phyloP scores from a whole-genome alignment of 805 yeast genomes.

The Saccharomyces paradoxus region DNA sequence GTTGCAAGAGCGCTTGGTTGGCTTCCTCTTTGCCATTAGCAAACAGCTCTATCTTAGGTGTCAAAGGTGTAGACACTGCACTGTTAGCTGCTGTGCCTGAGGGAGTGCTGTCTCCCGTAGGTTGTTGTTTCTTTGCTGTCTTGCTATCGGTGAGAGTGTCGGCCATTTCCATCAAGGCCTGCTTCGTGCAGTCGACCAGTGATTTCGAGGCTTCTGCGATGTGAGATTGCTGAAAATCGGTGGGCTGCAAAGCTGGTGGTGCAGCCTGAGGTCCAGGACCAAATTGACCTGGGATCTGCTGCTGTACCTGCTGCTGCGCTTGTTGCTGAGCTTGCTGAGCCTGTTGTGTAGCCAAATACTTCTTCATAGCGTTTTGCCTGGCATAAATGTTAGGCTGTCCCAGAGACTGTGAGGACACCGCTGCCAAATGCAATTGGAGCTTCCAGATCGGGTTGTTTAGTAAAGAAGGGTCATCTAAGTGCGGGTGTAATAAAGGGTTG shows the following conservation, averaged over 20 bases:
- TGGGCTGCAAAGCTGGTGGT: background rate
- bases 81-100: slow-evolving; percentile 17
- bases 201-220: slow-evolving; percentile 26
- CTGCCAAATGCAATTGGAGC: slow-evolving; percentile 29
- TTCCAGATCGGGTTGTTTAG: slow-evolving; percentile 31
- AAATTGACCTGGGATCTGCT: slow-evolving; percentile 2
- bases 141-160: slow-evolving; percentile 5
- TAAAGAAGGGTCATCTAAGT: slow-evolving; percentile 26
- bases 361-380: slow-evolving; percentile 32
- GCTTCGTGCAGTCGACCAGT: slow-evolving; percentile 28
- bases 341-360: slow-evolving; percentile 24
- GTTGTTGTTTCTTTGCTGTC: slow-evolving; percentile 3
- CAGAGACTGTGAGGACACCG: slow-evolving; percentile 27
- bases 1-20: slow-evolving; percentile 29
- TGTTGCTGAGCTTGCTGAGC: slow-evolving; percentile 9
- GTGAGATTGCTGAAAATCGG: slow-evolving; percentile 11
- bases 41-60: slow-evolving; percentile 25
- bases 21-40: slow-evolving; percentile 3
- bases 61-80: slow-evolving; percentile 27
- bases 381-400: slow-evolving; percentile 33
- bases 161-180: slow-evolving; percentile 28
- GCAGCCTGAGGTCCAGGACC: slow-evolving; percentile 1
- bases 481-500: slow-evolving; percentile 31
- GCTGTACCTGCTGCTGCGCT: slow-evolving; percentile 5
- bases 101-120: slow-evolving; percentile 9